phyloP scores from a whole-genome alignment of 83 land plant genomes.

The Isoetes engelmannii region DNA sequence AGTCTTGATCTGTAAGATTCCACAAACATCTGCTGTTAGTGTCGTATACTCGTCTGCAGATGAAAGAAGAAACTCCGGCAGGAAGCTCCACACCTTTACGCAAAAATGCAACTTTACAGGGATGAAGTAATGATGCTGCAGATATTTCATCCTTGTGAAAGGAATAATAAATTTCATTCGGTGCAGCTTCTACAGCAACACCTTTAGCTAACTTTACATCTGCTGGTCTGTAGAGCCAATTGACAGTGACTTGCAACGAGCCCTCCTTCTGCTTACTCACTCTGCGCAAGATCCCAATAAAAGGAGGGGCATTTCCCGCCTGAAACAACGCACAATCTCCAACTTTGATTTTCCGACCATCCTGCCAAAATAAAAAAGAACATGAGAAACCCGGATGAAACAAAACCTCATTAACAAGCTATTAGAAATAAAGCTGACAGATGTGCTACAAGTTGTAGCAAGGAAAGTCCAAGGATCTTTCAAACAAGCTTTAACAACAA shows the following conservation, averaged over 20 bases:
- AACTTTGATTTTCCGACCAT: conserved; percentile 73
- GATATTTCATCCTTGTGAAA: conserved; percentile 89
- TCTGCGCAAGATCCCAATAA: conserved; percentile 78
- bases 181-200: conserved; percentile 65
- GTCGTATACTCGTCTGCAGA: conserved; percentile 90
- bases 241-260: conserved; percentile 50
- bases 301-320: conserved; percentile 81
- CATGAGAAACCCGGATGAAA: too few relatives aligned
- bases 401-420: too few relatives aligned
- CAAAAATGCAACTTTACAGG: conserved; percentile 94
- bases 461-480: too few relatives aligned
- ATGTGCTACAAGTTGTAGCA: too few relatives aligned
- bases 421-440: too few relatives aligned
- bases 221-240: conserved; percentile 91
- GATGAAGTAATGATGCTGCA: conserved; percentile 84
- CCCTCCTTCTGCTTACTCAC: conserved; percentile 39
- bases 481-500: too few relatives aligned
- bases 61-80: conserved; percentile 68
- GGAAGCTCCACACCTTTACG: conserved; percentile 85
- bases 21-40: conserved; percentile 70
- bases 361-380: conserved; percentile 33
- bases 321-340: conserved; percentile 97
- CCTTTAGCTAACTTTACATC: conserved; percentile 84
- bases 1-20: conserved; percentile 92
- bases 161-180: conserved; percentile 94